Base-by-base conservation (phyloP, 257 asterid genomes). In the Cruciata laevipes region DNA sequence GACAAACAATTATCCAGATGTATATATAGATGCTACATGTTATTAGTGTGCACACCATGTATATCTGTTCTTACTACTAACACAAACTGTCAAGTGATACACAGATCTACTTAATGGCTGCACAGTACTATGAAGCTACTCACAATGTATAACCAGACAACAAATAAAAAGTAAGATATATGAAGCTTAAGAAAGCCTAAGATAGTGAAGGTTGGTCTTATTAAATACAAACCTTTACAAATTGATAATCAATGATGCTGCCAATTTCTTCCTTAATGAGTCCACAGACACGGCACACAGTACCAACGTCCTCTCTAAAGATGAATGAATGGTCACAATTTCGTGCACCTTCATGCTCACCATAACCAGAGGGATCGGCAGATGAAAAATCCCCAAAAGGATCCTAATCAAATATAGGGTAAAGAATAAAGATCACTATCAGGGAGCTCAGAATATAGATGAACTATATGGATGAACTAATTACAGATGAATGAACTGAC, bases 251-350 rank as follows among this genome's bases (percentile, higher is more conserved):
- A 51, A 51, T 51, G 20, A 51, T 51, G 57, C 20, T 51, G 57
- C 23, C 60, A n/a, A 53, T 53, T 18, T n/a, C 27, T 53, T 20
- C 20, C 11, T n/a, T 30, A 21, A 53, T 17, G 24, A 51, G 57
- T 51, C 57, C 57, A 51, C 57, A 51, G 57, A 51, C 57, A 21
- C 57, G 20, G 57, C 57, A 51, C 23, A 51, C 57, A 51, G 20
- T 18, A 51, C 57, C 57, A 2, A n/a, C 20, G 27, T 53, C 60
- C 6, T 53, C 60, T 53, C 13, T 53, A 12, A 20, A 53, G 60
- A 53, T 53, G 60, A 53, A 53, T 53, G 60, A 53, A 53, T 53
- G 60, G 27, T 53, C 60, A 53, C 60, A n/a, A 53, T 53, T 5
- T n/a, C 25, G 12, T 53, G 27, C 13, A 53, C 30, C 60, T 53